Evolutionary conservation across 2,329 filamentous ascomycete species (phyloP), one percentile per base, ranked within the genome.

Genomic region (Emmonsiellopsis sp.): DNA sequence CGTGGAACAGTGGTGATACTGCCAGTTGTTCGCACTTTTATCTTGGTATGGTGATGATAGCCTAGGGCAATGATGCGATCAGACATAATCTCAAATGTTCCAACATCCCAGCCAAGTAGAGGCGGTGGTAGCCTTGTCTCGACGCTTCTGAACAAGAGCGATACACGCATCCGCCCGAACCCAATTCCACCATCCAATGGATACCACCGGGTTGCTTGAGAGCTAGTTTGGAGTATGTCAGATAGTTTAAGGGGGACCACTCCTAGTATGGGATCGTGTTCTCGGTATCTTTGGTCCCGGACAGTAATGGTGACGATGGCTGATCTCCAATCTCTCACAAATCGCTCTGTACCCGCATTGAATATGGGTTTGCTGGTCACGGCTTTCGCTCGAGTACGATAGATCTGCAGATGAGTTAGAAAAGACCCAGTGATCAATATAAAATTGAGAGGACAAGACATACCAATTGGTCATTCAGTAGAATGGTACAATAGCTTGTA

Each of bases 341-440:
- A 97, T 10, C 86, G 82, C 66, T 98, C 93, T 0, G 91, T 96
- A 55, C 92, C 92, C 2, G 93, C 91, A 62, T 97, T 96, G 79
- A 95, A 97, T 59, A 97, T 96, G 1, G 93, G 93, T 67, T 94
- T 91, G 51, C 89, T 94, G 37, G 87, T 94, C 7, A 95, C 87
- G 3, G 91, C 91, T 76, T 98, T 97, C 37, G 89, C 83, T 64
- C 93, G 83, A n/a, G 92, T 97, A 65, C 92, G 90, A 76, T 96
- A 97, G 15, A 90, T 78, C 73, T 79, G 60, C 1, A 45, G 60
- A 57, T 59, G 57, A 32, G 46, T 58, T 53, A 53, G 32, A 32
- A 26, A 26, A 49, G 16, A 37, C 5, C 3, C 30, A 30, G 16
- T 26, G 4, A 26, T 50, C 13, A 38, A n/a, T 9, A 20, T 4